Evolutionary conservation across 192 early-diverging fungal species (phyloP), one percentile per base, ranked within the genome.

Genomic region (Coemansia sp.): DNA sequence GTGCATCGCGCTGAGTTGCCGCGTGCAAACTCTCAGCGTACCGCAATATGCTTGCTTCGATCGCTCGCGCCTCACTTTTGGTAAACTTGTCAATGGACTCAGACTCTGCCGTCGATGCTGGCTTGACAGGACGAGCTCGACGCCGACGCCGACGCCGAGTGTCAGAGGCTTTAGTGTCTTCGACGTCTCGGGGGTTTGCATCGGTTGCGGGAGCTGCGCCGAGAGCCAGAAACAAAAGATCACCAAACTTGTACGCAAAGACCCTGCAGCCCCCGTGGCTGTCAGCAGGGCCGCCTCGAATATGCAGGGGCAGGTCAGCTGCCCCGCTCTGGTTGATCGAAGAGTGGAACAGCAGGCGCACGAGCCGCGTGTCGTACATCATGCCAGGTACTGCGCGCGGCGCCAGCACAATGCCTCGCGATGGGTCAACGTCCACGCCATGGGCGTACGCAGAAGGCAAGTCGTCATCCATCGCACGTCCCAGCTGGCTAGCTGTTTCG

Each of bases 211-310:
- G 38, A 11, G 59, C 39, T 19, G 51, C 24, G 51, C 57, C 57
- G 47, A 67, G 29, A 14, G 60, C 66, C n/a, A 76, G 27, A 53
- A 66, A 70, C 43, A 73, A 55, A 60, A 79, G 62, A n/a, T 79
- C 66, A 38, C 76, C 76, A 38, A 62, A 79, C 48, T 71, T 79
- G 63, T 79, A 79, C 57, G 54, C 76, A 38, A 79, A 57, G 10
- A 67, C 69, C 59, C 50, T 69, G 58, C 67, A 60, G 14, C 37
- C 15, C 29, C 29, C 29, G 5, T 32, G 29, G 5, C 5, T 32
- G 5, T 32, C 29, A 32, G 29, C 29, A 6, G 29, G 27, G 27
- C 27, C 5, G 29, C 29, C 29, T 32, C 29, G 29, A 6, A 73
- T 56, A 64, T 49, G 60, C 17, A 73, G 29, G 2, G 65, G 65